phyloP scores from a whole-genome alignment of 2,329 filamentous ascomycete species.

The Hymenoscyphus scutula region DNA sequence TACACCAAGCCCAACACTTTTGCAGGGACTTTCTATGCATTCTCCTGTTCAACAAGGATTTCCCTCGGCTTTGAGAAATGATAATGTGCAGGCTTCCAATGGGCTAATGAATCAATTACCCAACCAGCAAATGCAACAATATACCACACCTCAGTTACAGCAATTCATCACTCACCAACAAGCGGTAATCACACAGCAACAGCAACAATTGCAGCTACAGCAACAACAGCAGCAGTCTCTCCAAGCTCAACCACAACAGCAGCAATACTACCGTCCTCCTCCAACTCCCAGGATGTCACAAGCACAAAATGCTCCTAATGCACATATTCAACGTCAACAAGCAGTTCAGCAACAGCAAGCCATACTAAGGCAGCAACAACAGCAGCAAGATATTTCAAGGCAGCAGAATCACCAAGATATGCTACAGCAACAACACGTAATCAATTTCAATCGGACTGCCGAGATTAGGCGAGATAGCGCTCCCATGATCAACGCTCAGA shows the following conservation, averaged over 20 bases:
- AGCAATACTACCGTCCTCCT: not conserved
- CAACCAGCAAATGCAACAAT: not conserved
- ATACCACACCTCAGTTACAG: not conserved
- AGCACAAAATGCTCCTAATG: conserved; percentile 13
- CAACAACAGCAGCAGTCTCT: conserved; percentile 19
- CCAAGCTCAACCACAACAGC: conserved; percentile 4
- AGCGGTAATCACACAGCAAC: conserved; percentile 13
- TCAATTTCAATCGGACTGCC: conserved; percentile 19
- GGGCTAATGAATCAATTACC: conserved; percentile 1
- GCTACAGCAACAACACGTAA: conserved; percentile 9
- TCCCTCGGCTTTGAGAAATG: not conserved
- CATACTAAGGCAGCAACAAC: not conserved
- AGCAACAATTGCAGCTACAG: conserved; percentile 11
- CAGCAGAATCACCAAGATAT: conserved; percentile 9
- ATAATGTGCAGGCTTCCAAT: not conserved
- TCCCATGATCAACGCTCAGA: conserved; percentile 10
- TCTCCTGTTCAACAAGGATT: conserved; percentile 26
- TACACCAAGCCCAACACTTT: conserved; percentile 25
- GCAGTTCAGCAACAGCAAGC: conserved; percentile 9
- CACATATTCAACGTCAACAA: no score
- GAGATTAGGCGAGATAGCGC: conserved; percentile 18
- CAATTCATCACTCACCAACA: not conserved
- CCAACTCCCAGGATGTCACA: not conserved
- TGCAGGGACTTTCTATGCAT: conserved; percentile 29
- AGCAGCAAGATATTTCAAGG: not conserved